These are phyloP conservation scores for Pseudopithomyces chartarum DNA, from an alignment of 2,329 filamentous ascomycete genomes.

Conservation along the genomic window DNA sequence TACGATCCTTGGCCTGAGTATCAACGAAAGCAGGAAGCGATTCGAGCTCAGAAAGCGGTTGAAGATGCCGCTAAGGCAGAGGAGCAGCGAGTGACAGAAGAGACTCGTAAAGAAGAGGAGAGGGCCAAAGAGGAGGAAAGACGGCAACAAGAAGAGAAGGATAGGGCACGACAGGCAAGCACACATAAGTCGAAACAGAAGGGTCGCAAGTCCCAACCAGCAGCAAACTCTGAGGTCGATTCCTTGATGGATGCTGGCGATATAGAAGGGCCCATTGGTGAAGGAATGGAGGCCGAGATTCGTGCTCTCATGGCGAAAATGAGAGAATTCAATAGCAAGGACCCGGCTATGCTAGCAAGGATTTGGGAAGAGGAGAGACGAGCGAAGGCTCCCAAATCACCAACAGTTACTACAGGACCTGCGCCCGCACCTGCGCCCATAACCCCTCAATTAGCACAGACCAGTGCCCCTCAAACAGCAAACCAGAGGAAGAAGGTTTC, in stretches of 20 bases:
- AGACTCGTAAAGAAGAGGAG: conserved; percentile 34
- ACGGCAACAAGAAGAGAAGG: conserved; percentile 29
- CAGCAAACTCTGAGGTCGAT: conserved; percentile 12
- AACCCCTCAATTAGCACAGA: conserved; percentile 12
- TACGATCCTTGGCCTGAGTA: conserved; percentile 60
- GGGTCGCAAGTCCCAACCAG: conserved; percentile 33
- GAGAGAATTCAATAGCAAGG: conserved; percentile 60
- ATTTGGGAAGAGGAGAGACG: conserved; percentile 61
- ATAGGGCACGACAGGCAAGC: conserved; percentile 14
- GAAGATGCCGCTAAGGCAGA: conserved; percentile 43
- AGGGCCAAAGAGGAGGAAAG: conserved; percentile 27
- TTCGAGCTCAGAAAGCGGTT: conserved; percentile 37
- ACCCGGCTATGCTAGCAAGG: conserved; percentile 59
- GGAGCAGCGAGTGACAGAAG: conserved; percentile 34
- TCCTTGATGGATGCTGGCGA: neutral
- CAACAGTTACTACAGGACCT: conserved; percentile 26
- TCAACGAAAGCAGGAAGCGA: conserved; percentile 47
- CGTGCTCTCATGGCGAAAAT: conserved; percentile 62
- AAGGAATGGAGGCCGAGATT: conserved; percentile 57
- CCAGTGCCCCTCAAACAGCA: conserved; percentile 17
- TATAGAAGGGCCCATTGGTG: conserved; percentile 9
- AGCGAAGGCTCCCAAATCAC: conserved; percentile 39
- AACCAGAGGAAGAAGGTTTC: conserved; percentile 29
- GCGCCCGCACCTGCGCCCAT: conserved; percentile 22
- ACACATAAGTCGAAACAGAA: conserved; percentile 20